A percentile compares a stretch with the other conserved stretches of the same genome.
These are phyloP conservation scores for Corynespora cassiicola DNA, from an alignment of 2,329 filamentous ascomycete genomes.

Conservation along the genomic window DNA sequence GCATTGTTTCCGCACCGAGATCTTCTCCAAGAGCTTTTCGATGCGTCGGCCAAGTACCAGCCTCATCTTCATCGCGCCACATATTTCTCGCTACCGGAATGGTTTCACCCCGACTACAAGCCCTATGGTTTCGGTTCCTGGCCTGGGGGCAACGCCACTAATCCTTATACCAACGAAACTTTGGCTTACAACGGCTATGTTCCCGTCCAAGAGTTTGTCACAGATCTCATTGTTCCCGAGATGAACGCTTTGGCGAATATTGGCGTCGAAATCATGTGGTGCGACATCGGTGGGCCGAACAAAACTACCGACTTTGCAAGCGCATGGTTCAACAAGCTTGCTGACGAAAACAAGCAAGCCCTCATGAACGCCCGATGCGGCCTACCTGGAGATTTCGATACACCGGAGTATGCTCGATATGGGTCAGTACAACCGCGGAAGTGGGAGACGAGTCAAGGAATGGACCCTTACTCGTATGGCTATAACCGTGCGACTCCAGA, in stretches of 20 bases:
- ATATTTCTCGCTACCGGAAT: constrained; percentile 56
- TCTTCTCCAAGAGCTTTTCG: constrained; percentile 51
- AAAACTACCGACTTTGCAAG: constrained; percentile 50
- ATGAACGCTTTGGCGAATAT: constrained; percentile 53
- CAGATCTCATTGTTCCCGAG: constrained; percentile 50
- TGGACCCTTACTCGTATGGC: constrained; percentile 66
- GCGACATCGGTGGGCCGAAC: constrained; percentile 54
- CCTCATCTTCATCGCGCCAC: constrained; percentile 52
- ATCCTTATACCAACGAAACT: constrained; percentile 51
- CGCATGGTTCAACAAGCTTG: constrained; percentile 50
- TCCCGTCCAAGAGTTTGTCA: constrained; percentile 48
- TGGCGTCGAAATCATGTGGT: constrained; percentile 54
- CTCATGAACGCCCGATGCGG: constrained; percentile 65
- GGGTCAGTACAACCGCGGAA: constrained; percentile 59
- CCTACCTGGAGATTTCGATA: constrained; percentile 64
- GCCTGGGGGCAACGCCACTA: constrained; percentile 52
- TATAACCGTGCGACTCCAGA: constrained; percentile 63
- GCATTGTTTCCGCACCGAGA: constrained; percentile 49
- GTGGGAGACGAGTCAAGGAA: constrained; percentile 65
- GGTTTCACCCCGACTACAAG: constrained; percentile 52
- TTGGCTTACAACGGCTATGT: constrained; percentile 53
- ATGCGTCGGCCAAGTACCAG: constrained; percentile 51
- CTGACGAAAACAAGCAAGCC: constrained; percentile 54
- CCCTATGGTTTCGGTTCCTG: constrained; percentile 49
- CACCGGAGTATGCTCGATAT: constrained; percentile 63